Percentiles rank a stretch among this genome's conserved stretches.
Evolutionary conservation across 2,329 filamentous ascomycete genomes (phyloP).

Genomic region (Paraphoma chrysanthemicola): DNA sequence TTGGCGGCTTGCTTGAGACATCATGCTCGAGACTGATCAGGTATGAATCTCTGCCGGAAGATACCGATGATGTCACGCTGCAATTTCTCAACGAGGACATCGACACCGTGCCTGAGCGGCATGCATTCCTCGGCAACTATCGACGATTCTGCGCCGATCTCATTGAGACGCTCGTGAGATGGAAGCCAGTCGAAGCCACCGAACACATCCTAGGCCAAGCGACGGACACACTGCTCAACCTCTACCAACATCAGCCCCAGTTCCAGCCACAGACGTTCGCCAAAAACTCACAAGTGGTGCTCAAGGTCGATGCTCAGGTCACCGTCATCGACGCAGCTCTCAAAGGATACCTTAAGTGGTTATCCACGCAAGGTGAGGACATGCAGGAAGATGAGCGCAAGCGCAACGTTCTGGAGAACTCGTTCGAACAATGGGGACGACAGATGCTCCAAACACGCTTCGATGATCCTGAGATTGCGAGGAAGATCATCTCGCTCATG

Average conservation of each 20-base stretch:
- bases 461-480: slow-evolving; percentile 84
- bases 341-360: slow-evolving; percentile 88
- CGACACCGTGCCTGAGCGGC: slow-evolving; percentile 90
- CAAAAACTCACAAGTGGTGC: slow-evolving; percentile 73
- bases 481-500: slow-evolving; percentile 79
- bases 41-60: slow-evolving; percentile 85
- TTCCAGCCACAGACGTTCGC: slow-evolving; percentile 64
- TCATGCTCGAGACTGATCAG: slow-evolving; percentile 84
- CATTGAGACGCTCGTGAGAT: slow-evolving; percentile 84
- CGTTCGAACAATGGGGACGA: slow-evolving; percentile 75
- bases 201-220: slow-evolving; percentile 84
- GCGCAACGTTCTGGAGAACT: slow-evolving; percentile 65
- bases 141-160: slow-evolving; percentile 86
- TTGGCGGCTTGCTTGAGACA: slow-evolving; percentile 79
- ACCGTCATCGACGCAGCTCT: slow-evolving; percentile 87
- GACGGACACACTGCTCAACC: slow-evolving; percentile 73
- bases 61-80: slow-evolving; percentile 79
- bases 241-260: slow-evolving; percentile 73
- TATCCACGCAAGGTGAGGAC: slow-evolving; percentile 59
- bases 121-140: slow-evolving; percentile 96
- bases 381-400: slow-evolving; percentile 59
- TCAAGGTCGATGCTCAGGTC: slow-evolving; percentile 87
- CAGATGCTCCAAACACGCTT: slow-evolving; percentile 74
- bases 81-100: slow-evolving; percentile 91
- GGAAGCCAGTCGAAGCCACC: slow-evolving; percentile 84